A percentile compares a stretch with the other conserved stretches of the same genome.
These are phyloP conservation scores for Avena eriantha DNA, from an alignment of 176 grass and related monocot species.

Conservation along the genomic window DNA sequence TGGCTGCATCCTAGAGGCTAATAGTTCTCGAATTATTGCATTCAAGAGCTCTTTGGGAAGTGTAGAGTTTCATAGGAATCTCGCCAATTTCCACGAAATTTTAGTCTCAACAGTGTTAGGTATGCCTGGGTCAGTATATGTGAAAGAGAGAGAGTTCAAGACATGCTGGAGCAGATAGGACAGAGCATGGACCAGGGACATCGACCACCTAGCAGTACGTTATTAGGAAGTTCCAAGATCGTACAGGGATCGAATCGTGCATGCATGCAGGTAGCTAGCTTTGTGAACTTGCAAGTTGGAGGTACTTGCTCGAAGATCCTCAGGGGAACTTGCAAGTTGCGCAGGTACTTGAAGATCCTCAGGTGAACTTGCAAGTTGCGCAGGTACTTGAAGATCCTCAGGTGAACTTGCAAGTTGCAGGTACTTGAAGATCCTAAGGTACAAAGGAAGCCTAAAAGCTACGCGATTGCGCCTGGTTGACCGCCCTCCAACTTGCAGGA, in stretches of 20 bases:
- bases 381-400: conserved; percentile 4
- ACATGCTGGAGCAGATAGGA: background rate
- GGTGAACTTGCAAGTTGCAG: background rate
- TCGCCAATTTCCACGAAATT: too few relatives aligned
- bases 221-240: background rate
- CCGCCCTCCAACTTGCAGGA: conserved; percentile 4
- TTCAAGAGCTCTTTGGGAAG: too few relatives aligned
- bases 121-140: too few relatives aligned
- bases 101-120: too few relatives aligned
- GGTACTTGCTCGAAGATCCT: background rate
- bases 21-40: too few relatives aligned
- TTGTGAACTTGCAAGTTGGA: conserved; percentile 16
- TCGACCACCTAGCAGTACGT: background rate
- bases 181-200: background rate
- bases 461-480: background rate
- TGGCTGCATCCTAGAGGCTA: too few relatives aligned
- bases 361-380: background rate
- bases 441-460: conserved; percentile 17
- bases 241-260: conserved; percentile 17
- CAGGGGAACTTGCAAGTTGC: conserved; percentile 6
- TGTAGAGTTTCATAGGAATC: too few relatives aligned
- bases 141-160: background rate
- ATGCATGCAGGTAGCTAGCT: conserved; percentile 6
- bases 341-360: background rate
- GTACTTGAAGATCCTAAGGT: conserved; percentile 18